Evolutionary conservation across 345 rosid genomes (phyloP).

Genomic region (Murraya koenigii): DNA sequence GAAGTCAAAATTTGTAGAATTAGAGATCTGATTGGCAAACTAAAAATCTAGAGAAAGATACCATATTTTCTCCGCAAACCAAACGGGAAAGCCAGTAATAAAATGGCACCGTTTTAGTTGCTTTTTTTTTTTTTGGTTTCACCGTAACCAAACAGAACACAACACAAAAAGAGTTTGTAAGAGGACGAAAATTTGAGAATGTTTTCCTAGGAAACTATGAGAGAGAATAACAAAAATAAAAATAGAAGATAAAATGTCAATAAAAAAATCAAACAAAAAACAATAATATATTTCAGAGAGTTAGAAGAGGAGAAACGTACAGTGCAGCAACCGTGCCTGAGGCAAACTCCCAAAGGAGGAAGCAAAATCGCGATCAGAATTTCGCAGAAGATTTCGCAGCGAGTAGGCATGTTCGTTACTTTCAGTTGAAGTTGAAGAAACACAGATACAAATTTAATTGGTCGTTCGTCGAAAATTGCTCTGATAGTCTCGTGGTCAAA

Average conservation of each 20-base stretch:
- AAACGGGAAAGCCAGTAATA: background rate
- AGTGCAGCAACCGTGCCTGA: conserved; percentile 47
- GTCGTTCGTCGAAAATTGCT: no score
- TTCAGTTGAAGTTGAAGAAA: background rate
- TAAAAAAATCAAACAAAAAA: background rate
- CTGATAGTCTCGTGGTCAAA: no score
- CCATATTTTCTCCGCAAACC: background rate
- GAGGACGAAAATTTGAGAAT: no score
- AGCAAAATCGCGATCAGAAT: conserved; percentile 41
- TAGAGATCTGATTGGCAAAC: background rate
- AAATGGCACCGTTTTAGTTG: no score
- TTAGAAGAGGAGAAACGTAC: conserved; percentile 15
- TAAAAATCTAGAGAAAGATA: no score
- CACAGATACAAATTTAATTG: no score
- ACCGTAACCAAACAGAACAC: background rate
- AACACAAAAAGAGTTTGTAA: background rate
- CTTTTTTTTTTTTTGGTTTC: background rate
- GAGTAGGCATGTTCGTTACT: conserved; percentile 29
- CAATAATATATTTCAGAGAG: background rate
- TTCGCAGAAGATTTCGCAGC: conserved; percentile 43
- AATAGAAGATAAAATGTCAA: background rate
- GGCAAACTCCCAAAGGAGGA: conserved; percentile 48
- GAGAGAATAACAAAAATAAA: background rate
- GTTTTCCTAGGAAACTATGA: background rate
- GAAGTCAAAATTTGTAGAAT: background rate